phyloP scores from a whole-genome alignment of 2,329 filamentous ascomycete species.

The Apiospora kogelbergensis region DNA sequence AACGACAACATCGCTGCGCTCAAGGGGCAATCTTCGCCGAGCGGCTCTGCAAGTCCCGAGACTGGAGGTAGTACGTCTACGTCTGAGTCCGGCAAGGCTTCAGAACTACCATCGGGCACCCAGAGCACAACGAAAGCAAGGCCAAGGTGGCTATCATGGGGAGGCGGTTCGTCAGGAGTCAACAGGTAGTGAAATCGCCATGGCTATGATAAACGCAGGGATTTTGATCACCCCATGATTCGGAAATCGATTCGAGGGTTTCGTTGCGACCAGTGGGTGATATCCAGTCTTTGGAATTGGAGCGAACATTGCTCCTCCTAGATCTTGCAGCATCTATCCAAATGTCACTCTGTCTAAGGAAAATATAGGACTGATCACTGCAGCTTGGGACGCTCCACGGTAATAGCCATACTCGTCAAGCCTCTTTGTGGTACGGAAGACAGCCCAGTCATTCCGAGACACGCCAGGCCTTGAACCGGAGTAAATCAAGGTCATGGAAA shows the following conservation, averaged over 20 bases:
- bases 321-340: background rate
- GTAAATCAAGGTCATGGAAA: too few relatives aligned
- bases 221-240: background rate
- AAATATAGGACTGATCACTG: background rate
- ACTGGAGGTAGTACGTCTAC: background rate
- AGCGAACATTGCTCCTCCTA: background rate
- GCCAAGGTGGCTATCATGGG: background rate
- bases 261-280: background rate
- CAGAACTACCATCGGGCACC: background rate
- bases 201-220: background rate
- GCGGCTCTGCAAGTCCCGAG: background rate
- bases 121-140: background rate
- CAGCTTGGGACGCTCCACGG: too few relatives aligned
- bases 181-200: background rate
- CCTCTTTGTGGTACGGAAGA: too few relatives aligned
- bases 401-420: too few relatives aligned
- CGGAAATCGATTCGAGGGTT: background rate
- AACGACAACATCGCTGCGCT: constrained; percentile 67
- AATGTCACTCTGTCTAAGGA: background rate
- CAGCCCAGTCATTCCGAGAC: too few relatives aligned
- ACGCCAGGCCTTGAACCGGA: too few relatives aligned
- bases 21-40: constrained; percentile 19
- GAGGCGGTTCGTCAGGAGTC: background rate
- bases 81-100: background rate
- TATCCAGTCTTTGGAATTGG: background rate